Percentiles rank a stretch among this genome's conserved stretches.
These are phyloP conservation scores for Zymoseptoria tritici DNA, from an alignment of 2,329 filamentous ascomycete genomes.

Conservation along the genomic window DNA sequence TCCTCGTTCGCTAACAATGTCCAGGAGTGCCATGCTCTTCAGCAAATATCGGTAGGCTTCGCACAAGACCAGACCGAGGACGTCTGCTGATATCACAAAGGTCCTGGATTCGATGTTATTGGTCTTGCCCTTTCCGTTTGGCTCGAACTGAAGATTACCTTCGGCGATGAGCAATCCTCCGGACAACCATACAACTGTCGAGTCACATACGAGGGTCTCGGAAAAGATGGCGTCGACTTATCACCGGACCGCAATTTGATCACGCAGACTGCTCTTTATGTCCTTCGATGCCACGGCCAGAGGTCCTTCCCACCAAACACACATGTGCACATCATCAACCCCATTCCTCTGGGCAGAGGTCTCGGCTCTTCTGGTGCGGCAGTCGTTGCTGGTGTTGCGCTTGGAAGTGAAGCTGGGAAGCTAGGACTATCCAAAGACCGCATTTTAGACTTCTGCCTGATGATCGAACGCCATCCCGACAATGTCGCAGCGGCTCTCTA, in stretches of 20 bases:
- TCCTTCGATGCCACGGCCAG: conserved; percentile 84
- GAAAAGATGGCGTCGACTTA: conserved; percentile 70
- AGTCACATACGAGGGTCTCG: conserved; percentile 83
- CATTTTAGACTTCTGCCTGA: conserved; percentile 90
- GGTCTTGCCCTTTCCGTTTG: conserved; percentile 89
- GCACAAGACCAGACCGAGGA: neutral
- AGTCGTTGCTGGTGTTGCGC: conserved; percentile 87
- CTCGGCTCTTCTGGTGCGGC: conserved; percentile 93
- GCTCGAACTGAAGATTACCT: conserved; percentile 77
- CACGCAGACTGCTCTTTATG: conserved; percentile 88
- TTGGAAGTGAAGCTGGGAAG: conserved; percentile 81
- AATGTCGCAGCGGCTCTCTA: conserved; percentile 93
- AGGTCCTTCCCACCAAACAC: conserved; percentile 78
- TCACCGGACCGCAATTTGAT: conserved; percentile 85
- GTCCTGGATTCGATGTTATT: conserved; percentile 95
- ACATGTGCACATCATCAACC: conserved; percentile 90
- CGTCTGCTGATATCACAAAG: conserved; percentile 19
- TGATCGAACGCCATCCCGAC: conserved; percentile 91
- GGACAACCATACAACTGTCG: conserved; percentile 69
- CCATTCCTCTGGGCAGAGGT: conserved; percentile 85
- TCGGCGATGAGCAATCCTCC: conserved; percentile 54
- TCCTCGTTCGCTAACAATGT: conserved; percentile 3
- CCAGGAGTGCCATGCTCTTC: conserved; percentile 75
- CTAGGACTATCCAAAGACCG: conserved; percentile 70
- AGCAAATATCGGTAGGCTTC: conserved; percentile 68